Conservation (phyloP, 2,329 filamentous ascomycete genomes). For the Ceratocystis papillata region DNA sequence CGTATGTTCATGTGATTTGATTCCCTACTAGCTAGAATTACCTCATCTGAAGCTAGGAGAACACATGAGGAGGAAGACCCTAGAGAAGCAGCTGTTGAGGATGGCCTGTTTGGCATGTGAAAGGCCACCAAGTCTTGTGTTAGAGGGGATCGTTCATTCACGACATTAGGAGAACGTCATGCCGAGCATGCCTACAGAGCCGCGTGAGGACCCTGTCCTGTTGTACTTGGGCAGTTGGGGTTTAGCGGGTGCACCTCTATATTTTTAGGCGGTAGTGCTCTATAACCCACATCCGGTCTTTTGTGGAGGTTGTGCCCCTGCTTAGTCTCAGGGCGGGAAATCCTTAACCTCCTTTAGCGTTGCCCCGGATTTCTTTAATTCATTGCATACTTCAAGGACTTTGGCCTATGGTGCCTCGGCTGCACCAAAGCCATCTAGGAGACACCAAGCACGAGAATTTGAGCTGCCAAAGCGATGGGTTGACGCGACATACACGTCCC, state of each 20-base stretch:
- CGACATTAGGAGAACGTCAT: neutral
- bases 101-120: slow-evolving; percentile 5
- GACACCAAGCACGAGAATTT: neutral
- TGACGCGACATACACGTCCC: too few species aligned
- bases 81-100: neutral
- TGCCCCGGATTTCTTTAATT: neutral
- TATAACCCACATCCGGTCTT: neutral
- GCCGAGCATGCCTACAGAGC: slow-evolving; percentile 10
- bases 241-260: neutral
- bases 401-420: neutral
- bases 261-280: neutral
- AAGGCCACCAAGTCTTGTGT: neutral
- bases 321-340: neutral
- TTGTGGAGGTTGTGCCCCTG: slow-evolving; percentile 6
- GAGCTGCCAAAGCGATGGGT: neutral
- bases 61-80: neutral
- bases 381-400: neutral
- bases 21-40: neutral
- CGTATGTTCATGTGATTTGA: slow-evolving; percentile 11
- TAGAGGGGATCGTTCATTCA: neutral
- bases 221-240: neutral
- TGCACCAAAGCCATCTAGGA: neutral
- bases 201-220: neutral
- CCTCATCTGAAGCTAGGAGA: slow-evolving; percentile 6
- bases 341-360: slow-evolving; percentile 4